Base-by-base conservation (phyloP, 352 stramenopile species). In the Globisporangium nodosum region DNA sequence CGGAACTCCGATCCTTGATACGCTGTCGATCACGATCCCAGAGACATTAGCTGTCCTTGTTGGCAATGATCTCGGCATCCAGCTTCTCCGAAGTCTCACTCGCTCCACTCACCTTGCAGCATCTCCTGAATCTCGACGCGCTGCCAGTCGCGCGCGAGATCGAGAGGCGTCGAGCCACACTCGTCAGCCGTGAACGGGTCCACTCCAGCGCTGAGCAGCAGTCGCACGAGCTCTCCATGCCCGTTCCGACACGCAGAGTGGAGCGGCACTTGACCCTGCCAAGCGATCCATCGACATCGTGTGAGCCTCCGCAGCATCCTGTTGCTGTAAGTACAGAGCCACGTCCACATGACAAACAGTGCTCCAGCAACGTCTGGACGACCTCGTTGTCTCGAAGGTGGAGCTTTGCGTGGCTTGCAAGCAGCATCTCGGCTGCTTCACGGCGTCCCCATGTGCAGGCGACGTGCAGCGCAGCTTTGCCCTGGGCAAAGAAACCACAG, bases 71-170 rank as follows among this genome's bases (percentile, higher is more conserved):
- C 11, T 45, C 7, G 37, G 4, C 33, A 11, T 37, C 33, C 33
- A 37, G 9, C 33, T 37, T 46, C n/a, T 35, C 13, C 9, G 24
- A 27, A 27, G 1, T 27, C 24, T 27, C 24, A 27, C 24, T 27
- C 24, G 24, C 24, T 27, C 24, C 24, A 47, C 45, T n/a, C 16
- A 87, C 77, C 74, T 65, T 64, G 45, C 7, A 85, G 61, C 56
- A 79, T 75, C 1, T 64, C 43, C 8, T 82, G 54, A 40, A 85
- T 87, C 2, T 85, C 71, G 43, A 73, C 56, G 3, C 77, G 74
- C 33, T 82, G 74, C 77, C 74, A 85, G 59, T 81, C 77, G 52
- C 69, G 66, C 7, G 74, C 74, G n/a, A 84, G 60, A n/a, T 87
- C 77, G 27, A 83, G 64, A 6, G 74, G 66, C 9, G 74, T 82